Evolutionary conservation across 768 basidiomycete genomes (phyloP).

Genomic region (Pleurotus giganteus): DNA sequence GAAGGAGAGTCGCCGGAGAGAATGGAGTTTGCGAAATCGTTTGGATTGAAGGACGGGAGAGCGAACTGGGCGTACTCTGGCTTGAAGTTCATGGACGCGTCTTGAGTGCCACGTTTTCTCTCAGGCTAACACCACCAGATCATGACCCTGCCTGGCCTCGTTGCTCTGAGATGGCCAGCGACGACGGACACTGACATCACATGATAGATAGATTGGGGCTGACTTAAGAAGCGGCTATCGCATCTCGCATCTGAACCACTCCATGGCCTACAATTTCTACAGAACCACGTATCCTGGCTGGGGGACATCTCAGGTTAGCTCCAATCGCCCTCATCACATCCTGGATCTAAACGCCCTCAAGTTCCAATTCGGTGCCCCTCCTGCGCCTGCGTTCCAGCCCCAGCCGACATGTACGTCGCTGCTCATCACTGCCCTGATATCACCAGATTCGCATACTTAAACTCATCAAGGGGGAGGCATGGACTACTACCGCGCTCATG

Average conservation of each 20-base stretch:
- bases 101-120: constrained; percentile 6
- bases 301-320: constrained; percentile 27
- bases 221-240: constrained; percentile 13
- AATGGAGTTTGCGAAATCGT: constrained; percentile 89
- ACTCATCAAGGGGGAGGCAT: constrained; percentile 51
- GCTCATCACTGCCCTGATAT: constrained; percentile 12
- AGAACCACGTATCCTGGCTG: constrained; percentile 31
- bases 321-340: constrained; percentile 23
- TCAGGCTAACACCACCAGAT: constrained; percentile 2
- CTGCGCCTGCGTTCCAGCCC: constrained; percentile 40
- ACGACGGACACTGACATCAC: constrained; percentile 6
- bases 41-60: constrained; percentile 73
- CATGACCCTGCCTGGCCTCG: not conserved
- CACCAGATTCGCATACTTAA: constrained; percentile 15
- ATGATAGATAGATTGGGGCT: constrained; percentile 6
- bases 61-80: constrained; percentile 79
- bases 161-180: not conserved
- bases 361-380: constrained; percentile 43
- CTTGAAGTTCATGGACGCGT: not conserved
- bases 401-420: constrained; percentile 50
- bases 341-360: constrained; percentile 14
- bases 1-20: constrained; percentile 69
- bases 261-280: constrained; percentile 27
- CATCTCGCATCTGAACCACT: constrained; percentile 15
- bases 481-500: constrained; percentile 67